Conservation (phyloP, 1,139 yeast species). For the Geotrichum phurueaensis region DNA sequence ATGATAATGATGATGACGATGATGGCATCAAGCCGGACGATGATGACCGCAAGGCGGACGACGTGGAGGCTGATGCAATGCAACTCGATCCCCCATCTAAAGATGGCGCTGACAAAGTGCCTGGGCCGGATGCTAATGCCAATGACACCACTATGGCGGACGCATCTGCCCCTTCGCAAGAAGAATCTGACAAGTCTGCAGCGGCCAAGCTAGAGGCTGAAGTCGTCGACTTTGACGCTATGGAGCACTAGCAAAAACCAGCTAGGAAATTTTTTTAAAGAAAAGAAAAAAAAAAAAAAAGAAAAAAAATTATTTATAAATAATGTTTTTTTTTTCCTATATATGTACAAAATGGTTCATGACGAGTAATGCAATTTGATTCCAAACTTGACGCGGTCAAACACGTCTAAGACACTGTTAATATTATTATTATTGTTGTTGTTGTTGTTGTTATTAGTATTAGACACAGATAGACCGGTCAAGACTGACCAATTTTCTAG, state of each 20-base stretch:
- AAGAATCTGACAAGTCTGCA: neutral
- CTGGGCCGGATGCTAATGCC: neutral
- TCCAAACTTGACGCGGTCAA: neutral
- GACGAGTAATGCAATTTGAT: neutral
- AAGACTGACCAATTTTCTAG: neutral
- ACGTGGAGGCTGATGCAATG: neutral
- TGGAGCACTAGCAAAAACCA: neutral
- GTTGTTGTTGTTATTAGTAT: neutral
- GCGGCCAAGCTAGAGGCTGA: neutral
- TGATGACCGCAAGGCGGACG: neutral
- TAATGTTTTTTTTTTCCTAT: neutral
- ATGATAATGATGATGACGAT: neutral
- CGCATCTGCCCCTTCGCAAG: neutral
- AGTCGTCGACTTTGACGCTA: constrained; percentile 6
- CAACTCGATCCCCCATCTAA: constrained; percentile 1
- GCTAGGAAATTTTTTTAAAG: too few species aligned
- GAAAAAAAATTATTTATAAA: neutral
- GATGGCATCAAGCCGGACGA: neutral
- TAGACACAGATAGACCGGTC: neutral
- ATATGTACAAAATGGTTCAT: neutral
- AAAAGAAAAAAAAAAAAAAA: neutral
- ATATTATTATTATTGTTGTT: constrained; percentile 36
- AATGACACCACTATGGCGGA: neutral
- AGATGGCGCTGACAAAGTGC: neutral
- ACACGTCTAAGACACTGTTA: neutral